Evolutionary conservation across 352 stramenopile genomes (phyloP).

Genomic region (Globisporangium viniferum): DNA sequence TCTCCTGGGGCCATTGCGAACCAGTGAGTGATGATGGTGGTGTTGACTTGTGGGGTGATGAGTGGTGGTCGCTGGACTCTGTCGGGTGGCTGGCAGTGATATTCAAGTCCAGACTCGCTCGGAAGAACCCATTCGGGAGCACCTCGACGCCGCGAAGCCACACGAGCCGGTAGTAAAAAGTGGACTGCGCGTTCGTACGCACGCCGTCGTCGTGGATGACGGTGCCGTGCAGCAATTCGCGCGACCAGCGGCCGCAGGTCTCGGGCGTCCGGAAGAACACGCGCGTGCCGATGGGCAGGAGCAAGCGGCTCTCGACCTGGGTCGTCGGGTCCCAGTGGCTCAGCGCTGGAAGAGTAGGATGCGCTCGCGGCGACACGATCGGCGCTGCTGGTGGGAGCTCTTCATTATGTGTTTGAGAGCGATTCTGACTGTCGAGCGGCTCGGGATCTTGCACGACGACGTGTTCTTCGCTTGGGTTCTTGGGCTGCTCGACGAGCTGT

Average conservation of each 20-base stretch:
- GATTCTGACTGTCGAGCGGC: not conserved
- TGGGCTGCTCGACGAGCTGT: not conserved
- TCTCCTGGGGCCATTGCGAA: constrained; percentile 37
- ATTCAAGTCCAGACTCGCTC: constrained; percentile 43
- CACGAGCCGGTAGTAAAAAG: constrained; percentile 54
- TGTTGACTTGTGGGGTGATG: not conserved
- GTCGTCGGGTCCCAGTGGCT: constrained; percentile 13
- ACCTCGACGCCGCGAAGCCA: constrained; percentile 66
- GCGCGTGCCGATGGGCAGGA: constrained; percentile 33
- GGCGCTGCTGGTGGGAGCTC: constrained; percentile 13
- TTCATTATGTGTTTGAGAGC: not conserved
- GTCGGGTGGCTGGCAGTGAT: constrained; percentile 4
- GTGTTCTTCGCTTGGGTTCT: not conserved
- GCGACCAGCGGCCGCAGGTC: constrained; percentile 43
- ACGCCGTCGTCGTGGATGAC: constrained; percentile 30
- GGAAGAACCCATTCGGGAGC: constrained; percentile 64
- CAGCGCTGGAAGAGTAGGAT: not conserved
- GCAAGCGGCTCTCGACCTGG: constrained; percentile 27
- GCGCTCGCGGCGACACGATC: constrained; percentile 7
- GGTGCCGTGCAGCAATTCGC: constrained; percentile 57
- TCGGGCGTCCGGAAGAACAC: constrained; percentile 49
- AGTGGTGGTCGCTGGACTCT: not conserved
- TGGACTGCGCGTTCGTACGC: constrained; percentile 10
- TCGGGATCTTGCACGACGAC: not conserved
- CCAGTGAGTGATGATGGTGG: not conserved